Percentiles rank a stretch among this genome's conserved stretches.
These are phyloP conservation scores for Neopestalotiopsis rosae DNA, from an alignment of 2,329 filamentous ascomycete genomes.

Conservation along the genomic window DNA sequence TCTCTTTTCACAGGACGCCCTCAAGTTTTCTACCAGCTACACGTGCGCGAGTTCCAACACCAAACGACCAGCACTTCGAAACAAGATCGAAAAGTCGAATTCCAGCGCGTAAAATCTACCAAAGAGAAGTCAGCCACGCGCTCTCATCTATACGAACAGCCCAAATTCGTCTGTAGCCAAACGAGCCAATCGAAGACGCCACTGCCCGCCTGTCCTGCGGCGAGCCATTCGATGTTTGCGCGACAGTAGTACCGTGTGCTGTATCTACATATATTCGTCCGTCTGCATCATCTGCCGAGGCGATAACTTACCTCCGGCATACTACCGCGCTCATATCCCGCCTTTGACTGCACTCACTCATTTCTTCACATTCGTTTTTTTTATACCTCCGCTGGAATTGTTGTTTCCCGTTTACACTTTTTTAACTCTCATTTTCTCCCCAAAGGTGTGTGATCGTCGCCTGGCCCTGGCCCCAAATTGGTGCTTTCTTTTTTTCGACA, in stretches of 20 bases:
- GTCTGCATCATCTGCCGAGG: slow-evolving; percentile 5
- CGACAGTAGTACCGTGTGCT: slow-evolving; percentile 16
- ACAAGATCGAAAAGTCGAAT: background rate
- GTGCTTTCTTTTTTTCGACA: slow-evolving; percentile 17
- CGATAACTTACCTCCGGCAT: background rate
- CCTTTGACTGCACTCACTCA: slow-evolving; percentile 7
- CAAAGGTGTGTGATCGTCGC: slow-evolving; percentile 10
- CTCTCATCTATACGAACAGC: background rate
- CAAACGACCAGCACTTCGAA: background rate
- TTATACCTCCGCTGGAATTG: background rate
- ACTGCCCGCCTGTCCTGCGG: slow-evolving; percentile 30
- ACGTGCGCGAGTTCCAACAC: background rate
- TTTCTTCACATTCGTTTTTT: background rate
- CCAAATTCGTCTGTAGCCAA: background rate
- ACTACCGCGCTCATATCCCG: background rate
- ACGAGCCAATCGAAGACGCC: background rate
- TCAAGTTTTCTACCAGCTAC: background rate
- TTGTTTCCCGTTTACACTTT: slow-evolving; percentile 11
- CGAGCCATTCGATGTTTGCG: slow-evolving; percentile 31
- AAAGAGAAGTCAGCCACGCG: background rate
- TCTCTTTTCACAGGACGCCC: background rate
- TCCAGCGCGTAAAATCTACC: background rate
- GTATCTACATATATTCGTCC: background rate
- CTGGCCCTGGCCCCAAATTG: background rate
- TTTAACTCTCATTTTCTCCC: background rate